Evolutionary conservation across 1,284 basidiomycete species (phyloP).

Genomic region (Fistulina hepatica): DNA sequence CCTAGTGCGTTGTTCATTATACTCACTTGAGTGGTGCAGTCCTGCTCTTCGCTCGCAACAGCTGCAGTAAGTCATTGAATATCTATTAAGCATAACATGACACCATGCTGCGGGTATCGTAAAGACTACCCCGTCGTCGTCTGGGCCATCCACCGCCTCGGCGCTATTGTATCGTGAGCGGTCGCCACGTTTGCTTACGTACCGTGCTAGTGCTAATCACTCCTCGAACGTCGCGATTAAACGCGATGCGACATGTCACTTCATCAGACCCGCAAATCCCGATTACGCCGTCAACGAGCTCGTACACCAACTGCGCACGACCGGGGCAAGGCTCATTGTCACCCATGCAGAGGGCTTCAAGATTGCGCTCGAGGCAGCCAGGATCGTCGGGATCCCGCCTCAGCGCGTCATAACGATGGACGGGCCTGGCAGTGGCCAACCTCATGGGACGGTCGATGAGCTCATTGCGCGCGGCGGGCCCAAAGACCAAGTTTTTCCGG

Average conservation of each 20-base stretch:
- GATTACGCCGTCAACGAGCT: constrained; percentile 56
- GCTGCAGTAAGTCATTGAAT: too few species aligned
- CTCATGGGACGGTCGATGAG: constrained; percentile 19
- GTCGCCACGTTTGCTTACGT: too few species aligned
- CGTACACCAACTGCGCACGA: constrained; percentile 40
- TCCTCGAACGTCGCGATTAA: too few species aligned
- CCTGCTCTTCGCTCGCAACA: too few species aligned
- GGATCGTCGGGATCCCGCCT: constrained; percentile 36
- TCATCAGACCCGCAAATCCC: constrained; percentile 44
- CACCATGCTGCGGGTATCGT: background rate
- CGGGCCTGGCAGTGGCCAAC: constrained; percentile 15
- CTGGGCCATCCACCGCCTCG: constrained; percentile 63
- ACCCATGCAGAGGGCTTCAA: constrained; percentile 41
- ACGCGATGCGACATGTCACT: too few species aligned
- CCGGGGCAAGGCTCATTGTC: constrained; percentile 44
- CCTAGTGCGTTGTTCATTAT: too few species aligned
- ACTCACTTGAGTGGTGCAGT: too few species aligned
- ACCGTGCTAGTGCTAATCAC: too few species aligned
- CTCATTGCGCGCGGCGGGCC: too few species aligned
- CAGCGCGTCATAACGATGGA: constrained; percentile 40
- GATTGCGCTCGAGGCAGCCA: constrained; percentile 46
- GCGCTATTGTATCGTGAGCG: constrained; percentile 56
- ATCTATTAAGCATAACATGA: too few species aligned
- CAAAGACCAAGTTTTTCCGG: constrained; percentile 22
- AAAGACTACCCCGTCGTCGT: constrained; percentile 57